Evolutionary conservation across 2,329 filamentous ascomycete species (phyloP).

Genomic region (Fusarium newnesense): DNA sequence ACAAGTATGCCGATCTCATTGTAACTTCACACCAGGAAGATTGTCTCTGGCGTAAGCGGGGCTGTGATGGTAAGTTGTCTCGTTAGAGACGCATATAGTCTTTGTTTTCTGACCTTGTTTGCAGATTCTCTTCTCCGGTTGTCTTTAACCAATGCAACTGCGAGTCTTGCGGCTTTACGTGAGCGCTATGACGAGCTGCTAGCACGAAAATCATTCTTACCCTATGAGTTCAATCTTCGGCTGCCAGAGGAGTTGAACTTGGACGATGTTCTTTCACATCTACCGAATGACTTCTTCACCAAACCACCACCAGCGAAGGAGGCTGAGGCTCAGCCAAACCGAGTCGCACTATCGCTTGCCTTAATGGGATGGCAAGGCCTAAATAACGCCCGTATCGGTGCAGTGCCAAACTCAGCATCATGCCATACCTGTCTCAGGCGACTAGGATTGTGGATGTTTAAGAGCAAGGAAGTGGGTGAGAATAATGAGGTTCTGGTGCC

Average conservation of each 20-base stretch:
- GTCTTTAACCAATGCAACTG: conserved; percentile 69
- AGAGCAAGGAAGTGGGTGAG: conserved; percentile 73
- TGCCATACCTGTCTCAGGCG: conserved; percentile 90
- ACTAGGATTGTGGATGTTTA: conserved; percentile 94
- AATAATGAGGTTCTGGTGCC: conserved; percentile 64
- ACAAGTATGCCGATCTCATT: conserved; percentile 80
- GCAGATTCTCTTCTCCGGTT: conserved; percentile 69
- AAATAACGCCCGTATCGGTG: conserved; percentile 62
- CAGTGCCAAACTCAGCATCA: conserved; percentile 77
- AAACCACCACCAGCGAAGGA: conserved; percentile 51
- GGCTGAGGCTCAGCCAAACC: conserved; percentile 56
- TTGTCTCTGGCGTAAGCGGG: conserved; percentile 86
- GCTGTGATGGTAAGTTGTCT: conserved; percentile 77
- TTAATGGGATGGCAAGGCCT: conserved; percentile 81
- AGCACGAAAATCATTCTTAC: conserved; percentile 64
- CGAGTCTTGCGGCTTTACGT: conserved; percentile 67
- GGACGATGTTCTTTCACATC: conserved; percentile 59
- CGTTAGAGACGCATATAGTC: conserved; percentile 5
- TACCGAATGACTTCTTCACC: conserved; percentile 66
- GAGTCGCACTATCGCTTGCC: conserved; percentile 74
- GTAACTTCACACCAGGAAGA: conserved; percentile 79
- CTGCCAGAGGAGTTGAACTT: conserved; percentile 65
- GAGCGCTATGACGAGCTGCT: conserved; percentile 73
- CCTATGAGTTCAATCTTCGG: conserved; percentile 70
- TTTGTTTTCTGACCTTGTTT: conserved; percentile 31